Conservation (phyloP, 2,329 filamentous ascomycete species). For the Gaeumannomyces sp. region DNA sequence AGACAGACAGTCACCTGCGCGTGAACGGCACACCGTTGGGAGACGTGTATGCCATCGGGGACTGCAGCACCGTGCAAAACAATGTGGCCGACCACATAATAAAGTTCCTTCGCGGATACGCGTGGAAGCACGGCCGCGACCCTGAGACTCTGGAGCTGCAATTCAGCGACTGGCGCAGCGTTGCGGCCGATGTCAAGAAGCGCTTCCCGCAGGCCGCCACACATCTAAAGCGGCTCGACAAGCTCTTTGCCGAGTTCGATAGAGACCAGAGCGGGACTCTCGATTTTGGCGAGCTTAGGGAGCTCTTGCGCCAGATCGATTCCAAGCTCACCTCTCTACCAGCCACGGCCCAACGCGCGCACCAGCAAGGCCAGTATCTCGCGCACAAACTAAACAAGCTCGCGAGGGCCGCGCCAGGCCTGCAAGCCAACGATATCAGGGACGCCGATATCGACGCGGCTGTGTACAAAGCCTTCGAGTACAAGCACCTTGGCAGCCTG, state of each 20-base stretch:
- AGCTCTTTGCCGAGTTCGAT: constrained; percentile 87
- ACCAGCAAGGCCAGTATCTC: constrained; percentile 92
- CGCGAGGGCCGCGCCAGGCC: constrained; percentile 66
- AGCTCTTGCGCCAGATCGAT: constrained; percentile 88
- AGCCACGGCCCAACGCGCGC: constrained; percentile 90
- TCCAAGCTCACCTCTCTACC: constrained; percentile 89
- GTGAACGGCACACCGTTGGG: constrained; percentile 83
- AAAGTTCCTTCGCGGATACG: constrained; percentile 79
- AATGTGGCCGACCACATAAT: constrained; percentile 90
- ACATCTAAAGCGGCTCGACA: constrained; percentile 84
- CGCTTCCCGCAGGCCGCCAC: constrained; percentile 86
- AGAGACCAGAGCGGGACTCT: constrained; percentile 88
- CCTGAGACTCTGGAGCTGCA: constrained; percentile 81
- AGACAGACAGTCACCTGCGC: constrained; percentile 90
- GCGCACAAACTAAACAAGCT: constrained; percentile 92
- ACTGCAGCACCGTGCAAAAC: constrained; percentile 96
- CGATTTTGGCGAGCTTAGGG: constrained; percentile 85
- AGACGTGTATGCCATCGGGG: constrained; percentile 93
- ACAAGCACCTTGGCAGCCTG: constrained; percentile 82
- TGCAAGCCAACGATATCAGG: constrained; percentile 71
- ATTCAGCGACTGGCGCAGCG: constrained; percentile 80
- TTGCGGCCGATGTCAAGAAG: constrained; percentile 77
- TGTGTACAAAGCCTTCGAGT: constrained; percentile 91
- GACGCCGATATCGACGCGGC: constrained; percentile 90
- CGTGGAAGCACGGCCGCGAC: constrained; percentile 87